Percentiles rank a stretch among this genome's conserved stretches.
These are phyloP conservation scores for Cryptococcus hybrid DNA, from an alignment of 1,284 basidiomycete species.

Conservation along the genomic window DNA sequence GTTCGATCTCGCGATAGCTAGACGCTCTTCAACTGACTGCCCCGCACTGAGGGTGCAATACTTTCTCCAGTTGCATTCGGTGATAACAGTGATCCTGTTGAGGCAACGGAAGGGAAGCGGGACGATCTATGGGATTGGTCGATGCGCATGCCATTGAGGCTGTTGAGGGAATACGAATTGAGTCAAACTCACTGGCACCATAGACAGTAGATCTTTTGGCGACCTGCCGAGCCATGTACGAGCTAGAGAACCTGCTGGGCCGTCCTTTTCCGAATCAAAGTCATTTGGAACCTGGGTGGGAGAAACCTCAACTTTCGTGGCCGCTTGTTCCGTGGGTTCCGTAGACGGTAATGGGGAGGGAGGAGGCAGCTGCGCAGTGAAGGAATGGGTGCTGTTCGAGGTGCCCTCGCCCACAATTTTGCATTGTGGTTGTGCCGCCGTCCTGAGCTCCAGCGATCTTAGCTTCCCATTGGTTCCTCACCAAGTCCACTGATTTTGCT, in stretches of 20 bases:
- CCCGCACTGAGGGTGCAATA: constrained; percentile 16
- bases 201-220: constrained; percentile 20
- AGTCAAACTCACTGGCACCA: constrained; percentile 12
- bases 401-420: not conserved
- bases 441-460: constrained; percentile 29
- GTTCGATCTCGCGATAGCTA: constrained; percentile 44
- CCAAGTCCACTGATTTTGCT: constrained; percentile 38
- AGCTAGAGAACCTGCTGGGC: constrained; percentile 11
- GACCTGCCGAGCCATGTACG: constrained; percentile 18
- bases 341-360: no score
- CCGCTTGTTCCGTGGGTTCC: not conserved
- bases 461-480: constrained; percentile 41
- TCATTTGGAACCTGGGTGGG: not conserved
- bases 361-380: not conserved
- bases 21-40: constrained; percentile 34
- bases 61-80: constrained; percentile 35
- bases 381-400: not conserved
- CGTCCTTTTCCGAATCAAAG: not conserved
- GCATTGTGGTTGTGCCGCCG: not conserved
- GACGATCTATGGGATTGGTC: constrained; percentile 5
- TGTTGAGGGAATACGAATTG: constrained; percentile 6
- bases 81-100: constrained; percentile 20
- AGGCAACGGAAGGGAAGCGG: constrained; percentile 24
- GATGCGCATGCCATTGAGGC: constrained; percentile 6
- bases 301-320: not conserved